A percentile compares a stretch with the other conserved stretches of the same genome.
phyloP scores from a whole-genome alignment of 1,139 yeast genomes.

The Hemisphaericaspora xylanilytica region DNA sequence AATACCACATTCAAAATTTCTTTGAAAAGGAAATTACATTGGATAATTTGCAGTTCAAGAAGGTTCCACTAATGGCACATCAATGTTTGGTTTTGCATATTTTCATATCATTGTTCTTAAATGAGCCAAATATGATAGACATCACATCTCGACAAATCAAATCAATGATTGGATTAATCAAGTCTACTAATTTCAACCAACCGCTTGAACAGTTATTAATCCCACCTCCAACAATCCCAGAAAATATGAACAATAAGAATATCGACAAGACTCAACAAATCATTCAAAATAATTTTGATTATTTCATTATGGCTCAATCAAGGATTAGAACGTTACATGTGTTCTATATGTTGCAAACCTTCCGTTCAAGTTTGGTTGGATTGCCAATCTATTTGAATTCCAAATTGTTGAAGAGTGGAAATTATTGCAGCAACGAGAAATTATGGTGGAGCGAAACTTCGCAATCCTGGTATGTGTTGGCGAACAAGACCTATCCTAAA shows the following conservation, averaged over 20 bases:
- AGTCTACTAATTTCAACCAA: constrained; percentile 69
- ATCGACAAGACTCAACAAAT: constrained; percentile 16
- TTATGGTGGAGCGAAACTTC: constrained; percentile 66
- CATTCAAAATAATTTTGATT: constrained; percentile 55
- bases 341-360: constrained; percentile 67
- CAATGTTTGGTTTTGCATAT: constrained; percentile 81
- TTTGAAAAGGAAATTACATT: constrained; percentile 57
- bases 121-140: constrained; percentile 70
- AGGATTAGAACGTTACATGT: constrained; percentile 84
- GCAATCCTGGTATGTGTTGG: constrained; percentile 52
- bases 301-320: constrained; percentile 77
- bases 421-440: constrained; percentile 65
- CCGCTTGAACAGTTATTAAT: constrained; percentile 62
- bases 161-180: constrained; percentile 75
- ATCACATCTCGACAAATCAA: constrained; percentile 73
- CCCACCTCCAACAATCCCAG: constrained; percentile 47
- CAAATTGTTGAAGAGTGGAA: constrained; percentile 69
- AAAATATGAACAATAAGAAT: constrained; percentile 27
- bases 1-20: constrained; percentile 72
- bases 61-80: constrained; percentile 83
- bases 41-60: constrained; percentile 50
- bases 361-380: constrained; percentile 68
- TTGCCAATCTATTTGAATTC: constrained; percentile 53
- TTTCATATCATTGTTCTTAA: constrained; percentile 78
- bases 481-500: constrained; percentile 16